Evolutionary conservation across 2,329 filamentous ascomycete species (phyloP), one percentile per base, ranked within the genome.

Genomic region (Aspergillus hiratsukae): DNA sequence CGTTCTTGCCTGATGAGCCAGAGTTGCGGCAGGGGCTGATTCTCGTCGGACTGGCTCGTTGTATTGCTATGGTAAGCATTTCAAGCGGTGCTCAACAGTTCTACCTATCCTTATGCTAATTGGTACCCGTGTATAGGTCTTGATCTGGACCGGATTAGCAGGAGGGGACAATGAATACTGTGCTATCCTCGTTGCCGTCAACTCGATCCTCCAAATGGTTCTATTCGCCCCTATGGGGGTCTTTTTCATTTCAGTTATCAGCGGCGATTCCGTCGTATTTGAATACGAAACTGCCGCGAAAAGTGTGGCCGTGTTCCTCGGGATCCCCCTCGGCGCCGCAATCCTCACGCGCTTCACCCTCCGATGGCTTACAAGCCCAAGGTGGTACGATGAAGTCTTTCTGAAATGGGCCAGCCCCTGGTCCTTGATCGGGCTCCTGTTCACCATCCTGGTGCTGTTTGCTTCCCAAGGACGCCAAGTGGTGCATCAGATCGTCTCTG

Each of bases 361-460:
- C 4, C 81, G 85, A 1, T 73, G 66, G 0, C 69, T 81, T 1
- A 83, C 85, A 3, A 52, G 54, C 11, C 70, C 80, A 1, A 72
- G 75, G 0, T 87, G 82, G 78, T 95, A 91, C 69, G 80, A 89
- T 37, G 68, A 77, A 1, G 78, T 82, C 2, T 93, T 95, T 69
- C 70, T 95, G n/a, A 83, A 80, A 28, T 85, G 82, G 67, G 77
- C 84, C 4, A 82, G 84, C 0, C 91, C 91, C 0, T 87, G 84
- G 80, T 93, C 89, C 0, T 80, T 96, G 1, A 83, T 96, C 60
- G 91, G 91, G 0, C 80, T 96, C 4, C 76, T 96, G 0, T 96
- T 91, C 76, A 96, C 91, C 1, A 94, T 96, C 64, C 73, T 94
- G 3, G 85, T 96, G 0, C 80, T 96, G 3, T 96, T 96, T 69